A percentile compares a stretch with the other conserved stretches of the same genome.
phyloP scores from a whole-genome alignment of 2,329 filamentous ascomycete genomes.

The Scedosporium dehoogii region DNA sequence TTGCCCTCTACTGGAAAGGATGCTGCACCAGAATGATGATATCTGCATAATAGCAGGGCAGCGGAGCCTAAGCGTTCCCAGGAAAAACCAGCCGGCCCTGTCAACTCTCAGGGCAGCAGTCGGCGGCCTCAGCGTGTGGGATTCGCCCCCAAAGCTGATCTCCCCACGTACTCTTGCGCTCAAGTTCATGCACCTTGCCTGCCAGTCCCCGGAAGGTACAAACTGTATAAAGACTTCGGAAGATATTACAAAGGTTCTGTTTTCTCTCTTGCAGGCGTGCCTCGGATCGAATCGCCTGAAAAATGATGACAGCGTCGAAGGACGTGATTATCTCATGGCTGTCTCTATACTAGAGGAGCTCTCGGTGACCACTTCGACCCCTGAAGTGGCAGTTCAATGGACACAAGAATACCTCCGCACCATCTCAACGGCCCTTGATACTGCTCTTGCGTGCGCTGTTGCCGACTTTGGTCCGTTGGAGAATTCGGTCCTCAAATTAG shows the following conservation, averaged over 20 bases:
- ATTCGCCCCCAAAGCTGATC: conserved; percentile 37
- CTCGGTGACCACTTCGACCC: conserved; percentile 37
- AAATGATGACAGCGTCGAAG: conserved; percentile 8
- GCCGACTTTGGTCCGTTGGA: conserved; percentile 29
- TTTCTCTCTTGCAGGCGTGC: conserved; percentile 9
- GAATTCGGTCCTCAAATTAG: conserved; percentile 53
- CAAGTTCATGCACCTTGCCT: conserved; percentile 10
- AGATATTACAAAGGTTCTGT: conserved; percentile 11
- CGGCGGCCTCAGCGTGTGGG: conserved; percentile 49
- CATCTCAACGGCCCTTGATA: conserved; percentile 36
- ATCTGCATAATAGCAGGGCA: conserved; percentile 54
- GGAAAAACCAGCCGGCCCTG: conserved; percentile 48
- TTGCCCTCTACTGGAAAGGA: conserved; percentile 40
- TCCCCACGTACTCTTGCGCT: conserved; percentile 56
- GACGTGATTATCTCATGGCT: conserved; percentile 15
- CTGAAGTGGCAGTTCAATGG: conserved; percentile 31
- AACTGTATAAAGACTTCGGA: conserved; percentile 8
- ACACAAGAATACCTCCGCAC: conserved; percentile 39
- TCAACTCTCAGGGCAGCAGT: conserved; percentile 43
- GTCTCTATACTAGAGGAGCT: conserved; percentile 44
- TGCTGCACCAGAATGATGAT: conserved; percentile 44
- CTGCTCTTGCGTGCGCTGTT: conserved; percentile 23
- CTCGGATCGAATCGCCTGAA: not conserved
- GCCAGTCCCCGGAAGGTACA: conserved; percentile 8
- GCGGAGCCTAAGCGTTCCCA: conserved; percentile 59